phyloP scores from a whole-genome alignment of 2,329 filamentous ascomycete genomes.

The Curvularia eragrostidis region DNA sequence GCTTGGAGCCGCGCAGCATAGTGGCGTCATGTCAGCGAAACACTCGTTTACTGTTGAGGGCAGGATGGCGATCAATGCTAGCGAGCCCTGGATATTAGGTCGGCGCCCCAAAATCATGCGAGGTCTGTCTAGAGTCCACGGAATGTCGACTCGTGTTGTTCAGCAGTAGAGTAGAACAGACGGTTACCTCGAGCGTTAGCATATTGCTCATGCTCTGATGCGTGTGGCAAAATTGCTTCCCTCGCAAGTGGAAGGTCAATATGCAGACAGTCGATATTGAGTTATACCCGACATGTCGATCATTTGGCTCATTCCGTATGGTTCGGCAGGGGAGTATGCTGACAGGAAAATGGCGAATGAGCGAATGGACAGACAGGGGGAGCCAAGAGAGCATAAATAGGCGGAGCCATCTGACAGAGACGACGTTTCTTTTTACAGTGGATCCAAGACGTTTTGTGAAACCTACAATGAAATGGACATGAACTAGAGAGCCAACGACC shows the following conservation, averaged over 20 bases:
- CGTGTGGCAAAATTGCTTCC: background rate
- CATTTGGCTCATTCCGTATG: background rate
- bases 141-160: background rate
- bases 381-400: background rate
- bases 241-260: background rate
- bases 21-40: constrained; percentile 7
- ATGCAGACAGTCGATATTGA: background rate
- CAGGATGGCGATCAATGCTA: background rate
- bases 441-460: background rate
- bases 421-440: background rate
- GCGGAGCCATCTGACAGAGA: background rate
- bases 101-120: background rate
- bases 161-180: background rate
- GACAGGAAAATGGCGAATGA: background rate
- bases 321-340: background rate
- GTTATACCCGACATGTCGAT: background rate
- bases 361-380: background rate
- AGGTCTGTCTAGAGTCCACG: background rate
- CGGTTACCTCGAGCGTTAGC: background rate
- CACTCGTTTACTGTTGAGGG: background rate
- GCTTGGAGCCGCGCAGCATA: constrained; percentile 1
- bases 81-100: background rate
- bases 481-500: background rate
- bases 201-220: background rate
- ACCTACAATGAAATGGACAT: background rate